Conservation (phyloP, 2,329 filamentous ascomycete species). For the Aspergillus japonicus region DNA sequence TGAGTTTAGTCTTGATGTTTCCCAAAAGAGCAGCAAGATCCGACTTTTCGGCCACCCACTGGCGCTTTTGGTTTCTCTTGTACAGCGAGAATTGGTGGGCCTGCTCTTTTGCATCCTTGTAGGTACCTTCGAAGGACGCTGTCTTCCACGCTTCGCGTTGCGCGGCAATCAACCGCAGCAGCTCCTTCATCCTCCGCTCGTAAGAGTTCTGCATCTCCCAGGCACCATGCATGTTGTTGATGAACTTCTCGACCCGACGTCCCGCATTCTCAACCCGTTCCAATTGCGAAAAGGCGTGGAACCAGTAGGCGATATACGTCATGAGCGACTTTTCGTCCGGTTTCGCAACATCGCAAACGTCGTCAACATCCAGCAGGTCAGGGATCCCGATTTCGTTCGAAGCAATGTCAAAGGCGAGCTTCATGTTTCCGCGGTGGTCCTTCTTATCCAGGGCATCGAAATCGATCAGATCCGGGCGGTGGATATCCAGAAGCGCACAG, state of each 20-base stretch:
- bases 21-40: conserved; percentile 89
- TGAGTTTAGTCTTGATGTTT: conserved; percentile 98
- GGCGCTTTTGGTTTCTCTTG: conserved; percentile 84
- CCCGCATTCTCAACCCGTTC: conserved; percentile 98
- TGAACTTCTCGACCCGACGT: conserved; percentile 94
- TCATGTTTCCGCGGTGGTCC: conserved; percentile 96
- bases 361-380: conserved; percentile 91
- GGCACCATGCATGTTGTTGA: conserved; percentile 97
- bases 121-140: conserved; percentile 85
- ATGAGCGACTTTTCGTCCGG: conserved; percentile 95
- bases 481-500: conserved; percentile 93
- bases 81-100: conserved; percentile 78
- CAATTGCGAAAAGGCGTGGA: conserved; percentile 98
- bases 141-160: conserved; percentile 76
- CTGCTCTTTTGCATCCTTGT: conserved; percentile 87
- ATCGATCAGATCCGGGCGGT: conserved; percentile 94
- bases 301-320: conserved; percentile 99
- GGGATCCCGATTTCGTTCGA: conserved; percentile 96
- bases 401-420: conserved; percentile 94
- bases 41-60: conserved; percentile 97
- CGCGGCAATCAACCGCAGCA: conserved; percentile 70
- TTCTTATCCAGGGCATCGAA: conserved; percentile 91
- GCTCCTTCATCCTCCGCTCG: conserved; percentile 82
- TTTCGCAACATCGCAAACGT: conserved; percentile 94
- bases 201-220: conserved; percentile 99